Base-by-base conservation (phyloP, 192 early-diverging fungal genomes). In the Piromyces finnis region DNA sequence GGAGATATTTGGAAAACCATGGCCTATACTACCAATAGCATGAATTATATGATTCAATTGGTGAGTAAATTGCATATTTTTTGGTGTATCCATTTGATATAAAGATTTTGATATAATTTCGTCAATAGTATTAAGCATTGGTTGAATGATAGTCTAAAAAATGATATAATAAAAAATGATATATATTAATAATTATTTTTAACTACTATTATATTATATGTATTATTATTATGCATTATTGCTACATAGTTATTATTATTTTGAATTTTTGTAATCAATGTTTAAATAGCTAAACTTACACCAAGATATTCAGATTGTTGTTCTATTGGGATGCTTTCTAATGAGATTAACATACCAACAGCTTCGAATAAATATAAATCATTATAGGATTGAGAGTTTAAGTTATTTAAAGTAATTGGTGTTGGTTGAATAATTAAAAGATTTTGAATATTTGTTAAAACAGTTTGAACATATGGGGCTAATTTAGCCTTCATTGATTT, bases 341-440 rank as follows among this genome's bases (percentile, higher is more conserved):
- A 85, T n/a, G 96, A 92, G 83, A 97, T 96, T 84, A 97, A 86
- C 68, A 92, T 88, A n/a, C 96, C 96, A 81, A 93, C 94, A 13
- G 95, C 91, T 84, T 98, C 96, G 87, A 96, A 97, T 37, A 97
- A 83, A 84, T 93, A 97, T 29, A 94, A 83, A 84, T 97, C 51
- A 37, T 39, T 79, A n/a, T 36, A 39, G 1, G 78, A n/a, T 27
- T 36, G 37, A 79, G 78, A 79, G 18, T 36, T 79, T 79, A 39
- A 27, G 11, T 27, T 36, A 39, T 32, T 79, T 85, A 4, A 82
- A 81, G 86, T 82, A 51, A 81, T 78, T 36, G 84, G 82, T 37
- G 89, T 81, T 17, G 90, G 90, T 78, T 87, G 91, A 12, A 94
- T 87, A 14, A 91, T 89, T 41, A 95, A 88, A 82, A 98, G 84